Conservation (phyloP, 768 basidiomycete species). For the Clathrus columnatus region DNA sequence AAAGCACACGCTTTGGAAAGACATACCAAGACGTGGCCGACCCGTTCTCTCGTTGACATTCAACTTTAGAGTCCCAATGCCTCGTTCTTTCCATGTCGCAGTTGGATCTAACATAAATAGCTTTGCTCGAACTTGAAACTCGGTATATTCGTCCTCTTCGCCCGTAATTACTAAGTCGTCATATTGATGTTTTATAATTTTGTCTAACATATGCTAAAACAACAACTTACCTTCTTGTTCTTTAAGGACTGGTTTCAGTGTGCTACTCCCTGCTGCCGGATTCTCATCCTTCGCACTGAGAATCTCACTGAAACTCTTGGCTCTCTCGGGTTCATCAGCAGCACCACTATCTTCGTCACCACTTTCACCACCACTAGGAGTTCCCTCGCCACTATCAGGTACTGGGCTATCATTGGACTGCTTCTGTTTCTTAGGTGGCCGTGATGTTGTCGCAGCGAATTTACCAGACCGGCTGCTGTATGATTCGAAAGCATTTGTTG, state of each 20-base stretch:
- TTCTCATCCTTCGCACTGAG: constrained; percentile 16
- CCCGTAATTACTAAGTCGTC: constrained; percentile 53
- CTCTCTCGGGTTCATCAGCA: constrained; percentile 17
- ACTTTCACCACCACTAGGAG: background rate
- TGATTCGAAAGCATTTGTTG: constrained; percentile 10
- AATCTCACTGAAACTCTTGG: constrained; percentile 7
- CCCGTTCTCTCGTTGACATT: constrained; percentile 61
- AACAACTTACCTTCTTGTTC: constrained; percentile 57
- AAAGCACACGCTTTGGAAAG: too few species aligned
- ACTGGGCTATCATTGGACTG: background rate
- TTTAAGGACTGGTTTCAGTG: constrained; percentile 38
- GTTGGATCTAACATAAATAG: constrained; percentile 45
- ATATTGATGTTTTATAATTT: background rate
- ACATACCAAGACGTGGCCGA: constrained; percentile 62
- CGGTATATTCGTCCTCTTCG: constrained; percentile 73
- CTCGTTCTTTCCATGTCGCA: constrained; percentile 68
- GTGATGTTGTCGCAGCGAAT: constrained; percentile 15
- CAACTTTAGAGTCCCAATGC: constrained; percentile 60
- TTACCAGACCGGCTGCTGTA: constrained; percentile 15
- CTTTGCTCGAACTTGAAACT: constrained; percentile 72
- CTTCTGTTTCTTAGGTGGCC: constrained; percentile 10
- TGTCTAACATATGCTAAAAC: background rate
- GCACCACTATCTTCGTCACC: constrained; percentile 12
- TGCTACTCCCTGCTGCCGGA: constrained; percentile 32
- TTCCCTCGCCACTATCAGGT: constrained; percentile 11